Evolutionary conservation across 1,139 yeast species (phyloP).

Genomic region (Taphrina deformans): DNA sequence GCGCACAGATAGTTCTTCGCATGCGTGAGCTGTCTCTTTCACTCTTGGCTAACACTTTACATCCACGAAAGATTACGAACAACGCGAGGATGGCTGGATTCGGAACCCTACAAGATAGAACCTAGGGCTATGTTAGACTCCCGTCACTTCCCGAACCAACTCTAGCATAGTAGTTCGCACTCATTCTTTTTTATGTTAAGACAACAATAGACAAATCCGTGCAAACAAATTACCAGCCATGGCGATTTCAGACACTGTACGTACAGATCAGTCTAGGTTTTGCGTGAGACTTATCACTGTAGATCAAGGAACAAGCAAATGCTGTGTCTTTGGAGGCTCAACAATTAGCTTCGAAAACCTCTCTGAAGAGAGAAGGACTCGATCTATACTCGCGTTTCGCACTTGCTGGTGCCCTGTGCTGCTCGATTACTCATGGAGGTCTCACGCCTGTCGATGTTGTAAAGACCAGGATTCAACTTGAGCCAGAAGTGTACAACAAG

Average conservation of each 20-base stretch:
- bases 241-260: slow-evolving; percentile 20
- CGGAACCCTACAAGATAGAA: no score
- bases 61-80: no score
- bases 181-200: background rate
- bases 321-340: slow-evolving; percentile 18
- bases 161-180: background rate
- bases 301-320: slow-evolving; percentile 27
- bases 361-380: slow-evolving; percentile 31
- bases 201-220: background rate
- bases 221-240: background rate
- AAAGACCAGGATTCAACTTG: slow-evolving; percentile 37
- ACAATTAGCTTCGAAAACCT: slow-evolving; percentile 11
- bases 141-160: slow-evolving; percentile 2
- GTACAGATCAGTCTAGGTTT: background rate
- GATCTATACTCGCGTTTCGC: slow-evolving; percentile 37
- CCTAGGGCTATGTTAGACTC: background rate
- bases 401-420: slow-evolving; percentile 37
- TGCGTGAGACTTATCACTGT: background rate
- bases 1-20: no score
- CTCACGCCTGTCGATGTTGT: slow-evolving; percentile 36
- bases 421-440: slow-evolving; percentile 37
- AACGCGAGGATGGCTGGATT: no score
- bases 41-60: no score
- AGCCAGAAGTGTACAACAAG: slow-evolving; percentile 36
- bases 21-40: no score